Evolutionary conservation across 768 basidiomycete genomes (phyloP), one percentile per base, ranked within the genome.

Genomic region (Pleurotus pulmonarius): DNA sequence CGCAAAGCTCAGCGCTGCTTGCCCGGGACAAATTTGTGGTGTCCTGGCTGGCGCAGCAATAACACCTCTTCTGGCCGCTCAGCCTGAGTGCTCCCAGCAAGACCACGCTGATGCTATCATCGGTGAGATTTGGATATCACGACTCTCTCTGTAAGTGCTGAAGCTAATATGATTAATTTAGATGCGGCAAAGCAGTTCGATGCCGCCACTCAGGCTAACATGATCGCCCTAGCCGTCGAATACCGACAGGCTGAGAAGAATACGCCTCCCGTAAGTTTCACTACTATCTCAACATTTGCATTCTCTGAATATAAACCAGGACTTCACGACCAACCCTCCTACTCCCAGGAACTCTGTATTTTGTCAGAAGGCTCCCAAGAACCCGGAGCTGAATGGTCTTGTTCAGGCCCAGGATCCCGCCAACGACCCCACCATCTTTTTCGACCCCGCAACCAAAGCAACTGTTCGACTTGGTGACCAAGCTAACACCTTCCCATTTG

Each of bases 211-310:
- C 75, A 78, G 57, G 69, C 71, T 5, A 77, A 72, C 49, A 82
- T 83, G 80, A 73, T 83, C 56, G 71, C 73, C 6, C 67, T 83
- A 44, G 83, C 82, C 15, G 59, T 73, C 12, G 76, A 81, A 62
- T 82, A 81, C 62, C 78, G 81, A 45, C 78, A 82, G 59, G 73
- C 65, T 0, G 83, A 83, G 70, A 85, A 83, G 73, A 83, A 85
- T 65, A 83, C 82, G 0, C 80, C 80, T 62, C 81, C 81, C 24
- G 48, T 49, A 34, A 4, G 48, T 49, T 16, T 29, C 15, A 34
- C n/a, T 29, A 6, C 11, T n/a, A 18, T 48, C 6, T 7, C 2
- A 24, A 8, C 16, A 12, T 29, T 12, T 49, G 15, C 34, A 34
- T 5, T 16, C 15, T 49, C 16, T n/a, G 18, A 15, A 48, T 26